Evolutionary conservation across 2,329 filamentous ascomycete species (phyloP).

Genomic region (Coniochaeta prunicola): DNA sequence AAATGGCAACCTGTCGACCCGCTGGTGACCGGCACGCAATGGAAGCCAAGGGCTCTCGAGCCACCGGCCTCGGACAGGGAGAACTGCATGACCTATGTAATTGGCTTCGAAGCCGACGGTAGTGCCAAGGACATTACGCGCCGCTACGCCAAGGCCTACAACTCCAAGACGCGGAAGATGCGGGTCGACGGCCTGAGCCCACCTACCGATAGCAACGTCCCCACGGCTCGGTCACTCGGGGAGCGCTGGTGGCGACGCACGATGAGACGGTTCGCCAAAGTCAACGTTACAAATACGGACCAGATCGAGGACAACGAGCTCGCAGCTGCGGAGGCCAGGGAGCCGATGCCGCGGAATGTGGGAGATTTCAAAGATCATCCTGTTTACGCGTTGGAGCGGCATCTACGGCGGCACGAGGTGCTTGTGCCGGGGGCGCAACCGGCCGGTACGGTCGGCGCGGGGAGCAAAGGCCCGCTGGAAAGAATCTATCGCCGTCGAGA

Average conservation of each 20-base stretch:
- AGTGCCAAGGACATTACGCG: constrained; percentile 78
- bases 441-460: constrained; percentile 70
- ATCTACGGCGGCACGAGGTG: constrained; percentile 77
- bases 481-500: constrained; percentile 76
- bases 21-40: constrained; percentile 71
- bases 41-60: constrained; percentile 69
- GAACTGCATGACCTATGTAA: constrained; percentile 74
- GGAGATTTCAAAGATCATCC: constrained; percentile 85
- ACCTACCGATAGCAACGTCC: not conserved
- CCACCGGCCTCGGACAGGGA: constrained; percentile 70
- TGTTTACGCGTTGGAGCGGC: constrained; percentile 74
- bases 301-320: constrained; percentile 79
- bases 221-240: constrained; percentile 14
- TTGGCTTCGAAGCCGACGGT: constrained; percentile 78
- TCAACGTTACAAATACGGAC: constrained; percentile 56
- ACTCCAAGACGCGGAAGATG: constrained; percentile 76
- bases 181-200: constrained; percentile 56
- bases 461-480: constrained; percentile 58
- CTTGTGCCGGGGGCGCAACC: constrained; percentile 62
- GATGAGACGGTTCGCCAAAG: constrained; percentile 39
- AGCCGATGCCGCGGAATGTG: constrained; percentile 81
- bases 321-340: constrained; percentile 59
- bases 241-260: constrained; percentile 45
- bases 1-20: constrained; percentile 90
- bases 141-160: constrained; percentile 81